phyloP scores from a whole-genome alignment of 495 filamentous ascomycete genomes.

The Aspergillus leporis region DNA sequence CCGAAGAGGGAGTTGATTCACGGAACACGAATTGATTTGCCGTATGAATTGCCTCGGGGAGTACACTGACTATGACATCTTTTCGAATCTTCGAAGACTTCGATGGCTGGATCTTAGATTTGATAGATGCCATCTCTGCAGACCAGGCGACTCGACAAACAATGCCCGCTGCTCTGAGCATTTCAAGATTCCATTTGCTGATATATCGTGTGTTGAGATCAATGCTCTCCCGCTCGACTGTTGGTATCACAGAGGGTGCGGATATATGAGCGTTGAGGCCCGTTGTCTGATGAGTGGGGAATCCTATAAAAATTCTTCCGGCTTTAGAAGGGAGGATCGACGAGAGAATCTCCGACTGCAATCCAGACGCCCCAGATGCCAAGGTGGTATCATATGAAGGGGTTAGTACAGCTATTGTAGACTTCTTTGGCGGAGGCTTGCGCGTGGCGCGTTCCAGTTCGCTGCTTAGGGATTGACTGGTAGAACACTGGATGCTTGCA shows the following conservation, averaged over 20 bases:
- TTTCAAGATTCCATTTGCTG: constrained; percentile 92
- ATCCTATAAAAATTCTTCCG: constrained; percentile 94
- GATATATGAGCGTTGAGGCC: constrained; percentile 94
- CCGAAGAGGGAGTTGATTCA: constrained; percentile 82
- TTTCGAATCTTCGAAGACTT: constrained; percentile 59
- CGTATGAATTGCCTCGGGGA: constrained; percentile 75
- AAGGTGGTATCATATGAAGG: constrained; percentile 84
- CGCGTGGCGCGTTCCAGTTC: constrained; percentile 97
- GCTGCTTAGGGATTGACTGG: constrained; percentile 64
- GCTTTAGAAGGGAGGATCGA: constrained; percentile 87
- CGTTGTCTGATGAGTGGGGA: constrained; percentile 95
- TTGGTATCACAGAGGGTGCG: constrained; percentile 96
- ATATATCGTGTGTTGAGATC: constrained; percentile 95
- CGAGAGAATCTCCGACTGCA: constrained; percentile 76
- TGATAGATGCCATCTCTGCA: constrained; percentile 79
- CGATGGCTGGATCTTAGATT: constrained; percentile 37
- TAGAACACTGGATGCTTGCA: constrained; percentile 72
- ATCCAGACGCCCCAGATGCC: constrained; percentile 58
- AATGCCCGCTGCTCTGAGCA: constrained; percentile 88
- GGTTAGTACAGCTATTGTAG: constrained; percentile 81
- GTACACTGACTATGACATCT: constrained; percentile 61
- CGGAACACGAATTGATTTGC: constrained; percentile 75
- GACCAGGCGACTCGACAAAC: constrained; percentile 84
- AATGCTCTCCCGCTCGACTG: constrained; percentile 96
- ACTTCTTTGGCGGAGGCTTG: constrained; percentile 87